phyloP scores from a whole-genome alignment of 2,329 filamentous ascomycete genomes.

The Colletotrichum caudatum region DNA sequence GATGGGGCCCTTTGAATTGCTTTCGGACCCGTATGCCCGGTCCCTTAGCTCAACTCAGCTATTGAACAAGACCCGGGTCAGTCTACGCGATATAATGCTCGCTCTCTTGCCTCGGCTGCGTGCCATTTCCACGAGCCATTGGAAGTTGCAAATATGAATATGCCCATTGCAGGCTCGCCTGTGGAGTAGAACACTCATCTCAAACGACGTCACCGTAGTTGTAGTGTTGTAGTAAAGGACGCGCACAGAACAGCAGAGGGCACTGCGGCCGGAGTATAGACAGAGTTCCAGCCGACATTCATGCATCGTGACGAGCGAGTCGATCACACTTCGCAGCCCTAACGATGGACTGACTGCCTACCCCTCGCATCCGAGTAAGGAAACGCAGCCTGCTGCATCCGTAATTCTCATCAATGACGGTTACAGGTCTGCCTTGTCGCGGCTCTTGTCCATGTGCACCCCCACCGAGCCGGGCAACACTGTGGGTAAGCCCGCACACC shows the following conservation, averaged over 20 bases:
- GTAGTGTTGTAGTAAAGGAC: neutral
- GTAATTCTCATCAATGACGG: neutral
- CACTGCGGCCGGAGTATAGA: neutral
- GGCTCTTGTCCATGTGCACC: neutral
- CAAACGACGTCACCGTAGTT: neutral
- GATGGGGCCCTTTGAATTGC: constrained; percentile 34
- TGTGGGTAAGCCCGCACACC: neutral
- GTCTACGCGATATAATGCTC: neutral
- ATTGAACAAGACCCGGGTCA: neutral
- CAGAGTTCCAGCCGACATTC: neutral
- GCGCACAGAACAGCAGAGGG: constrained; percentile 2
- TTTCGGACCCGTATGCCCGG: constrained; percentile 29
- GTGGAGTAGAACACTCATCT: neutral
- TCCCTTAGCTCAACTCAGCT: constrained; percentile 13
- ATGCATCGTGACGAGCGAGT: constrained; percentile 3
- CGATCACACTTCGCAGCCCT: neutral
- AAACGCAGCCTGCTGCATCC: neutral
- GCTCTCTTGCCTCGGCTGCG: neutral
- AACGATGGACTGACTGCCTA: neutral
- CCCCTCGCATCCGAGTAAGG: constrained; percentile 8
- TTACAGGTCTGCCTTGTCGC: neutral
- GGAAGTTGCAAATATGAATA: neutral
- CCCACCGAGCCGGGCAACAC: neutral
- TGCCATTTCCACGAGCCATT: neutral
- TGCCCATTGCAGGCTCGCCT: neutral